Base-by-base conservation (phyloP, 1,284 basidiomycete genomes). In the Ganoderma lucidum region DNA sequence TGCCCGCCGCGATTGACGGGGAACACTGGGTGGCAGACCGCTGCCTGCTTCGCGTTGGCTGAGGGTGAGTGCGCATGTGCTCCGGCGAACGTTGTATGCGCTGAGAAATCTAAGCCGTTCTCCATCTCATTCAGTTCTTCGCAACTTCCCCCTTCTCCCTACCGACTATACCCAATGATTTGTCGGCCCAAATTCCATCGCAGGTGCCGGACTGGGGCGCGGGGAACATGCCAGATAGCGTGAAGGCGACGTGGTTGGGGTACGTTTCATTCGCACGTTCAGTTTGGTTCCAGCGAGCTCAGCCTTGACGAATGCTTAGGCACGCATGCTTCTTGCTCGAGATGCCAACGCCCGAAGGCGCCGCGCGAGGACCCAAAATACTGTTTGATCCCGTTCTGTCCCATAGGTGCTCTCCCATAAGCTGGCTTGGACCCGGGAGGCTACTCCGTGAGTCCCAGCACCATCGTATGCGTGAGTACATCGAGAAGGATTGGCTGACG, bases 241-340 rank as follows among this genome's bases (percentile, higher is more conserved):
- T 92, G 68, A 92, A 91, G 75, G 84, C 88, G 9, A 93, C 91
- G 0, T 94, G 90, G 90, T 82, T 93, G 2, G 90, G 89, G 73
- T 80, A 64, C 45, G 76, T 66, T 6, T 48, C 23, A 10, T 23
- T 10, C 37, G 3, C 17, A 4, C 19, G 2, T 37, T 23, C 39
- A 30, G 12, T 66, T 19, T 12, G 9, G 32, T n/a, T 19, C 39
- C 37, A 12, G 62, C 32, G 15, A 42, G 62, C 19, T 53, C 3
- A 30, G 48, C 32, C 3, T 35, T 30, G 58, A 37, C 19, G n/a
- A 17, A 53, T 9, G 51, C 37, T 19, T 48, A 80, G 79, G 6
- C 93, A 94, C 77, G 93, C 93, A 0, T 90, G 88, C 71, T 92
- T 90, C 78, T 80, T 93, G 2, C 82, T 93, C 51, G 91, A 93